Evolutionary conservation across 2,329 filamentous ascomycete species (phyloP).

Genomic region (Didymellaceae sp.): DNA sequence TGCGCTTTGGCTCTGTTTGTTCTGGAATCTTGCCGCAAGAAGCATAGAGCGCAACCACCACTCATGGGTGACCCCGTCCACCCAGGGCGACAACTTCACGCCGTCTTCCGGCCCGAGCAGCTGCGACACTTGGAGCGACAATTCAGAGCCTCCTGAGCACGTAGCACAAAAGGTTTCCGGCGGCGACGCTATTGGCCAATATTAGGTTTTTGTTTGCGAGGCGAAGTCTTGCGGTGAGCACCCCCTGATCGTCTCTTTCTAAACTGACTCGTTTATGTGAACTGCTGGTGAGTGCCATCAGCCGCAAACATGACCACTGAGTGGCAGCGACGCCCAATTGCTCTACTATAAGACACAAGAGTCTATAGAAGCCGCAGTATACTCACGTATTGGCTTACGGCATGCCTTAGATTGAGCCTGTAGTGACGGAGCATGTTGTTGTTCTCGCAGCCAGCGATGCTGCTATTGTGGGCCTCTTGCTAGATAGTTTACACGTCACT

Average conservation of each 20-base stretch:
- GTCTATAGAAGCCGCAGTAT: too few relatives aligned
- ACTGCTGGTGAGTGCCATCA: slow-evolving; percentile 29
- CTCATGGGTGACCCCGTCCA: slow-evolving; percentile 23
- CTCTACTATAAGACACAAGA: not conserved
- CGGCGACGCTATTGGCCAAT: slow-evolving; percentile 22
- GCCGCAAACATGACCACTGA: slow-evolving; percentile 14
- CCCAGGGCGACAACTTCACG: slow-evolving; percentile 29
- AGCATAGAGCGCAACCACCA: slow-evolving; percentile 28
- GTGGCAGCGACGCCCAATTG: slow-evolving; percentile 5
- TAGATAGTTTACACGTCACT: slow-evolving; percentile 15
- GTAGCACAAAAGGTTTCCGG: slow-evolving; percentile 19
- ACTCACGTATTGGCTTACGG: too few relatives aligned
- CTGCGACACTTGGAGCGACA: slow-evolving; percentile 21
- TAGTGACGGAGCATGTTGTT: not conserved
- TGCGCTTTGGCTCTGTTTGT: slow-evolving; percentile 24
- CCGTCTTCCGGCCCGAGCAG: slow-evolving; percentile 29
- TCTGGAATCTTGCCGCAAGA: slow-evolving; percentile 39
- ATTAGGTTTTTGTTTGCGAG: slow-evolving; percentile 11
- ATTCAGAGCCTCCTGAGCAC: slow-evolving; percentile 17
- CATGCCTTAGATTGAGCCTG: not conserved
- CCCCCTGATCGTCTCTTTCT: slow-evolving; percentile 32
- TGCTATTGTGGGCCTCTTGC: slow-evolving; percentile 8
- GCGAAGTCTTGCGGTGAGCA: slow-evolving; percentile 24
- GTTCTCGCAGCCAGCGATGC: not conserved
- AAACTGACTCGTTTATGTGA: slow-evolving; percentile 24